These are phyloP conservation scores for Tolypocladium ophioglossoides DNA, from an alignment of 2,329 filamentous ascomycete genomes.

Conservation along the genomic window DNA sequence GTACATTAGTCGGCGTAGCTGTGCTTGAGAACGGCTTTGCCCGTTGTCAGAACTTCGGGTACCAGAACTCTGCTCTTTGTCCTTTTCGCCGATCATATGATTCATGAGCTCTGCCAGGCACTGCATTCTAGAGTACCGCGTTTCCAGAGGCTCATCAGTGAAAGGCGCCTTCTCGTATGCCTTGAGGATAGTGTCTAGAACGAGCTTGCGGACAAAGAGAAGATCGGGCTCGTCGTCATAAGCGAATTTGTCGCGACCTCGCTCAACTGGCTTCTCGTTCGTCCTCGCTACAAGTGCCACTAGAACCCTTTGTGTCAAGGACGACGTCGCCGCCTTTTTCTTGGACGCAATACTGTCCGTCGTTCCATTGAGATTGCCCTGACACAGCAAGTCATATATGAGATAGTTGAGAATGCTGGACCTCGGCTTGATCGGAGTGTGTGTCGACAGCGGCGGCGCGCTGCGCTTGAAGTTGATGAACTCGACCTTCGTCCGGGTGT, in stretches of 20 bases:
- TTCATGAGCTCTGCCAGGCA: constrained; percentile 86
- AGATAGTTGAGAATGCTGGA: constrained; percentile 91
- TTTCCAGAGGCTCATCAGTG: constrained; percentile 70
- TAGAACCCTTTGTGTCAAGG: constrained; percentile 76
- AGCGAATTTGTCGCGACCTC: constrained; percentile 44
- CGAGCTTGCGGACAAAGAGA: constrained; percentile 86
- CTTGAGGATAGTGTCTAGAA: constrained; percentile 84
- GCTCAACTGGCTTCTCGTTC: constrained; percentile 58
- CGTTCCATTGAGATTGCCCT: constrained; percentile 52
- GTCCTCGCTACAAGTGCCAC: constrained; percentile 85
- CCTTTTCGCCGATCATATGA: constrained; percentile 76
- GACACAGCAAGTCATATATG: constrained; percentile 63
- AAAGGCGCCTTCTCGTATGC: constrained; percentile 81
- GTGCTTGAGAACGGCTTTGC: constrained; percentile 56
- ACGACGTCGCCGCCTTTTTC: constrained; percentile 77
- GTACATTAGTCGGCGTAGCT: constrained; percentile 91
- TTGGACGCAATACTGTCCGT: constrained; percentile 67
- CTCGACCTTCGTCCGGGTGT: constrained; percentile 91
- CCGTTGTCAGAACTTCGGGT: constrained; percentile 26
- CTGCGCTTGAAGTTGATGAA: constrained; percentile 99
- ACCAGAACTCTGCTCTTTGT: constrained; percentile 44
- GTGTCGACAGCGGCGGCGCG: constrained; percentile 68
- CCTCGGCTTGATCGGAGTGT: constrained; percentile 87
- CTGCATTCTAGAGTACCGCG: constrained; percentile 80
- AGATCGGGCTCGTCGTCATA: constrained; percentile 75